These are phyloP conservation scores for Diaporthe sp. DNA, from an alignment of 2,329 filamentous ascomycete species.

Conservation along the genomic window DNA sequence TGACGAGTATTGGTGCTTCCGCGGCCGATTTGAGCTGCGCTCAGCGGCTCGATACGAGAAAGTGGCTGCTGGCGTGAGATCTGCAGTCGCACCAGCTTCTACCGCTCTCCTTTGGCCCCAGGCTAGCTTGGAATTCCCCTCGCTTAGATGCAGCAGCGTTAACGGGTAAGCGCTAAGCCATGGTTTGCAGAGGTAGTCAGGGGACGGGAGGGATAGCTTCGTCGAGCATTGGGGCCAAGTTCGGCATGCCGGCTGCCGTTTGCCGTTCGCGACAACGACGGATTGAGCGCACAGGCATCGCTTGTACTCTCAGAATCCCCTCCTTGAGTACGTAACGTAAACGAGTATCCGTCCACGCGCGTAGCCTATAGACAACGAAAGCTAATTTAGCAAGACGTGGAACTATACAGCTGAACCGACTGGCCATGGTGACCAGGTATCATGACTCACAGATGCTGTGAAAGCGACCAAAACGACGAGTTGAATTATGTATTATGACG, in stretches of 20 bases:
- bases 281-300: not conserved
- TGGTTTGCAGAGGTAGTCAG: not conserved
- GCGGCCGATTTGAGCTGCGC: not conserved
- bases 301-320: not conserved
- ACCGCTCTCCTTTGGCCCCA: not conserved
- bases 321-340: not conserved
- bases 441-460: too few relatives aligned
- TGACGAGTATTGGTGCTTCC: not conserved
- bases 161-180: constrained; percentile 11
- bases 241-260: constrained; percentile 1
- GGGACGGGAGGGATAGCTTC: not conserved
- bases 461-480: too few relatives aligned
- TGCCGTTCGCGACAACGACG: not conserved
- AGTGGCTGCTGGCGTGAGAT: constrained; percentile 17
- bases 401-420: too few relatives aligned
- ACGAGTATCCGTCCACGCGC: not conserved
- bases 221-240: not conserved
- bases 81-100: constrained; percentile 15
- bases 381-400: not conserved
- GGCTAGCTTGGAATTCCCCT: not conserved
- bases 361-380: not conserved
- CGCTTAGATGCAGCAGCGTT: not conserved
- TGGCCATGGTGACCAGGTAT: too few relatives aligned
- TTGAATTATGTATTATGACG: too few relatives aligned
- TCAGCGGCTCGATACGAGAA: constrained; percentile 9